Base-by-base conservation (phyloP, 768 basidiomycete genomes). In the Suillus alpinus region DNA sequence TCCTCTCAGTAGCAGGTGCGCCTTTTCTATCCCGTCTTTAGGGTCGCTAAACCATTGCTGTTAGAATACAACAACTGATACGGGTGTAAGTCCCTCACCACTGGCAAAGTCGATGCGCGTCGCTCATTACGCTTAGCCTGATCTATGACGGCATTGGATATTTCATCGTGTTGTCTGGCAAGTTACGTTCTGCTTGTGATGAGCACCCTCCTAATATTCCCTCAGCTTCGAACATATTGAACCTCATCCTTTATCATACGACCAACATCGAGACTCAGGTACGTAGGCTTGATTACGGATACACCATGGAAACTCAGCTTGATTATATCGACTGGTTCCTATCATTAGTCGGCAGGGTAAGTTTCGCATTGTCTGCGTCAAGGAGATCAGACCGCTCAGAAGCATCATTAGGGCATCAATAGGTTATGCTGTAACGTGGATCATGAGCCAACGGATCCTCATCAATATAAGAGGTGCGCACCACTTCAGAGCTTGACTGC, bases 61-160 rank as follows among this genome's bases (percentile, higher is more conserved):
- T 51, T 53, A 73, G 72, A 60, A 55, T 70, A n/a, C 58, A 67
- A 29, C 73, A 65, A 32, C 47, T 73, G 56, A 68, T 75, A 39
- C 63, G 64, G 55, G 70, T 74, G 73, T 73, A 66, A 65, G 70
- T 0, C n/a, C 13, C 37, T 16, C 23, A 44, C 40, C 18, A 6
- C 31, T 52, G 44, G 57, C 39, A 52, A 43, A 37, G 50, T 31
- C 65, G 1, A 75, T 40, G 10, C 34, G 44, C 16, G 14, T 55
- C 14, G 29, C 13, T 46, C 18, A 32, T 32, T 8, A 63, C n/a
- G 16, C 32, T 5, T 63, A 89, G 86, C 73, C 83, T 89, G 82
- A 73, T 90, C 5, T 85, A 84, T 57, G 86, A 90, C 62, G 88
- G 88, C 32, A 71, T 89, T 26, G 81, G 83, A 29, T 89, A 87